Evolutionary conservation across 306 rosid species (phyloP).

Genomic region (Prunus armeniaca): DNA sequence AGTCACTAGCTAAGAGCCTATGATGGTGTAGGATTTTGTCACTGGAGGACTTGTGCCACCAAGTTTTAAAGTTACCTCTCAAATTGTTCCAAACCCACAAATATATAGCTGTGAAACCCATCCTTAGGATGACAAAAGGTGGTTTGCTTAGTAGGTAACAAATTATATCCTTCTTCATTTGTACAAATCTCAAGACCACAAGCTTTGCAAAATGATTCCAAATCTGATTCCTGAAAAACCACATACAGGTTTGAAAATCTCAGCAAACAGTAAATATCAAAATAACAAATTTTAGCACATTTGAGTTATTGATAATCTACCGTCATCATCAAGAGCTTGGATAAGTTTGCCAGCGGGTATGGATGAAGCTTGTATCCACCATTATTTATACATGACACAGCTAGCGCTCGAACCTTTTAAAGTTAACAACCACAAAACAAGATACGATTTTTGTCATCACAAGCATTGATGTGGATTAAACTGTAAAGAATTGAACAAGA

Average conservation of each 20-base stretch:
- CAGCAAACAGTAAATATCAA: not conserved
- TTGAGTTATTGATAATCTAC: constrained; percentile 36
- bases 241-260: constrained; percentile 2
- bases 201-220: constrained; percentile 59
- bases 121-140: constrained; percentile 61
- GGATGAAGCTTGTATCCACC: constrained; percentile 90
- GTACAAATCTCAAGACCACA: constrained; percentile 58
- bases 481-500: not conserved
- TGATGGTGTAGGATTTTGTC: not conserved
- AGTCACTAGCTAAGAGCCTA: not conserved
- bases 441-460: not conserved
- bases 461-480: not conserved
- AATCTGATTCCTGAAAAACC: constrained; percentile 58
- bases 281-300: not conserved
- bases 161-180: constrained; percentile 65
- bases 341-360: constrained; percentile 59
- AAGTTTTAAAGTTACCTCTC: constrained; percentile 26
- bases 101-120: constrained; percentile 44
- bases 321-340: constrained; percentile 72
- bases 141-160: constrained; percentile 70
- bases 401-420: constrained; percentile 66
- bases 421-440: not conserved
- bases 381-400: constrained; percentile 66
- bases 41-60: not conserved
- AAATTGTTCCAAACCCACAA: constrained; percentile 52